A percentile compares a stretch with the other conserved stretches of the same genome.
These are phyloP conservation scores for Apophysomyces ossiformis DNA, from an alignment of 371 early-diverging fungal species.

Conservation along the genomic window DNA sequence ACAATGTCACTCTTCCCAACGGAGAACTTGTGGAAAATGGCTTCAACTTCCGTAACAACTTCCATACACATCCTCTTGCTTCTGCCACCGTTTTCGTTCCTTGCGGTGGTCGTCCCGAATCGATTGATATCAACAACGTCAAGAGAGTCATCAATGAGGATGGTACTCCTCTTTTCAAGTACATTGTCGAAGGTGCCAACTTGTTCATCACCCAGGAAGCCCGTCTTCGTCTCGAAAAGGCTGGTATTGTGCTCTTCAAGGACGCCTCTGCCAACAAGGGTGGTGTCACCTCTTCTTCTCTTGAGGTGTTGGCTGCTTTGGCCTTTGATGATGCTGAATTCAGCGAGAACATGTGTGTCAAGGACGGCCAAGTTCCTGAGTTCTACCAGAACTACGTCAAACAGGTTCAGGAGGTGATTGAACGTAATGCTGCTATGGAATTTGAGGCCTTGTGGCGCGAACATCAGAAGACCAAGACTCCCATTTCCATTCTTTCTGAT, in stretches of 20 bases:
- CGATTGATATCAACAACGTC: slow-evolving; percentile 94
- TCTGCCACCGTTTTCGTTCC: slow-evolving; percentile 94
- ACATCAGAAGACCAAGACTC: slow-evolving; percentile 70
- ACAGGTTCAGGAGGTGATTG: slow-evolving; percentile 91
- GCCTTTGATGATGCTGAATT: slow-evolving; percentile 93
- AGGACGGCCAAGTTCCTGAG: slow-evolving; percentile 71
- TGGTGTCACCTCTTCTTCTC: slow-evolving; percentile 96
- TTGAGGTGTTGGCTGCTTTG: slow-evolving; percentile 95
- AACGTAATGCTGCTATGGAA: slow-evolving; percentile 91
- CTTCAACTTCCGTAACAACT: slow-evolving; percentile 93
- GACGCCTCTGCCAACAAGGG: slow-evolving; percentile 99
- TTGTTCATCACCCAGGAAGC: slow-evolving; percentile 98
- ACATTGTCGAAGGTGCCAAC: slow-evolving; percentile 98
- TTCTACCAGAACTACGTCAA: slow-evolving; percentile 94
- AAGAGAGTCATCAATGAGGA: slow-evolving; percentile 67
- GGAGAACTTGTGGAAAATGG: slow-evolving; percentile 90
- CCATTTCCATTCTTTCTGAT: slow-evolving; percentile 91
- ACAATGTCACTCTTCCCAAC: slow-evolving; percentile 83
- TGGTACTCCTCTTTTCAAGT: slow-evolving; percentile 94
- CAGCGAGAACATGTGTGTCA: slow-evolving; percentile 89
- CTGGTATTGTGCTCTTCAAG: slow-evolving; percentile 94
- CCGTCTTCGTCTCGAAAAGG: slow-evolving; percentile 92
- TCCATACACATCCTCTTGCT: slow-evolving; percentile 88
- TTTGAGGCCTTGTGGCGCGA: slow-evolving; percentile 97
- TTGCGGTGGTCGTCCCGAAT: slow-evolving; percentile 98